Evolutionary conservation across 2,329 filamentous ascomycete genomes (phyloP).

Genomic region (Didymella pinodella): DNA sequence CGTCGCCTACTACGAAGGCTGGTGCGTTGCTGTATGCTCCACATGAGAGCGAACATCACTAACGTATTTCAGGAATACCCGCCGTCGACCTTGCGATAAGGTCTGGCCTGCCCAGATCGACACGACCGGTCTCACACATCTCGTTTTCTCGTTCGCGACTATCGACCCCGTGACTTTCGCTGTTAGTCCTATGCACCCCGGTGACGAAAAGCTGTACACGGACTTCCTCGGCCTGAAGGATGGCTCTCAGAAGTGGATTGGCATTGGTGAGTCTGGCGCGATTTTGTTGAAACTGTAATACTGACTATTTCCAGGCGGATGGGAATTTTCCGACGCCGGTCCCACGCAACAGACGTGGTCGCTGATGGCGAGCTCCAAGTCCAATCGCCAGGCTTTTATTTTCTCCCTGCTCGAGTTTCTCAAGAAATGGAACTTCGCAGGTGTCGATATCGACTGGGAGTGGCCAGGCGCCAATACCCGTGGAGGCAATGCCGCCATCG

Average conservation of each 20-base stretch:
- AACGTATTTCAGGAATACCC: constrained; percentile 26
- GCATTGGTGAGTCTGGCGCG: constrained; percentile 19
- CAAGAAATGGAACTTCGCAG: constrained; percentile 53
- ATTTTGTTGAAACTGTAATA: constrained; percentile 1
- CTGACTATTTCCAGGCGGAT: constrained; percentile 45
- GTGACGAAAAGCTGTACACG: constrained; percentile 29
- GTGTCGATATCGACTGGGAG: constrained; percentile 59
- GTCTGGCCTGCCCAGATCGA: constrained; percentile 35
- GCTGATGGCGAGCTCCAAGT: constrained; percentile 41
- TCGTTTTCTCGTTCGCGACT: constrained; percentile 52
- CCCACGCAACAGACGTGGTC: constrained; percentile 50
- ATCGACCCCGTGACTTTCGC: constrained; percentile 51
- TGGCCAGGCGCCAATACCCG: constrained; percentile 45
- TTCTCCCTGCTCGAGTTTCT: constrained; percentile 52
- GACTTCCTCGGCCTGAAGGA: constrained; percentile 29
- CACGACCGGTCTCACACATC: constrained; percentile 34
- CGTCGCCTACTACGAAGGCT: constrained; percentile 34
- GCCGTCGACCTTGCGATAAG: constrained; percentile 30
- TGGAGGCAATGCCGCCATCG: constrained; percentile 45
- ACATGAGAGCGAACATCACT: background rate
- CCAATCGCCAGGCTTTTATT: constrained; percentile 50
- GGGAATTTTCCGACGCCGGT: constrained; percentile 40
- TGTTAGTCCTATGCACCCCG: constrained; percentile 24
- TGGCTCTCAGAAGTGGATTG: constrained; percentile 28
- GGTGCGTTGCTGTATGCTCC: constrained; percentile 10